These are phyloP conservation scores for Pezicula carpinea DNA, from an alignment of 2,329 filamentous ascomycete species.

Conservation along the genomic window DNA sequence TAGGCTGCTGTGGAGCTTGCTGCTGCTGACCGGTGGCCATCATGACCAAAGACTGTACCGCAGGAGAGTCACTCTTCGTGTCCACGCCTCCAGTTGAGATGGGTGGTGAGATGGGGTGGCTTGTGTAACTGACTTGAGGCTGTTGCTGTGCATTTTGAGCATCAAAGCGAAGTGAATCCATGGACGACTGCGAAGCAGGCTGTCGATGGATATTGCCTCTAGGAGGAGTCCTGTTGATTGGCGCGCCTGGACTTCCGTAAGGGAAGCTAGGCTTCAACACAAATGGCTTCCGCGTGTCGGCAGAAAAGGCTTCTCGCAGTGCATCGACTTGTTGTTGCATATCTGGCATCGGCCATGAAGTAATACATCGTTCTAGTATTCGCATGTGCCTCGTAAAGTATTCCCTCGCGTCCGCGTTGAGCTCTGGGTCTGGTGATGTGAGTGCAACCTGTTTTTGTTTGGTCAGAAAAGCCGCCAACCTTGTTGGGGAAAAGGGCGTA, in stretches of 20 bases:
- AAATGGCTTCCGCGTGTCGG: constrained; percentile 78
- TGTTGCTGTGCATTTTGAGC: constrained; percentile 45
- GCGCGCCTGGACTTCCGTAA: constrained; percentile 64
- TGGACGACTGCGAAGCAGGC: constrained; percentile 14
- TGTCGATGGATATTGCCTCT: constrained; percentile 20
- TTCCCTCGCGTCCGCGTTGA: constrained; percentile 78
- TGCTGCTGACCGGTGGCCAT: constrained; percentile 50
- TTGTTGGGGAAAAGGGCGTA: constrained; percentile 43
- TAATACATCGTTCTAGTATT: constrained; percentile 79
- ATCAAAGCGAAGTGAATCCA: constrained; percentile 43
- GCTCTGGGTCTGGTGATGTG: constrained; percentile 85
- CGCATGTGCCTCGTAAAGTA: constrained; percentile 95
- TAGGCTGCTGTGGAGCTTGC: constrained; percentile 41
- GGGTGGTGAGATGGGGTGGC: constrained; percentile 75
- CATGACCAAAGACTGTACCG: constrained; percentile 68
- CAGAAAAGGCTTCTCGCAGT: constrained; percentile 85
- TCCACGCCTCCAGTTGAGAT: constrained; percentile 68
- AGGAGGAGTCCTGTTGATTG: constrained; percentile 20
- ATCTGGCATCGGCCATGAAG: constrained; percentile 82
- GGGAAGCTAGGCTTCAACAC: constrained; percentile 85
- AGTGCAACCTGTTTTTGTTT: constrained; percentile 66
- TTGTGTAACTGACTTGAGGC: constrained; percentile 61
- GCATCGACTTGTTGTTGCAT: constrained; percentile 87
- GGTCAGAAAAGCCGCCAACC: constrained; percentile 6
- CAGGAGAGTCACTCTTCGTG: constrained; percentile 72